These are phyloP conservation scores for Gossypium longicalyx DNA, from an alignment of 345 rosid species.

Conservation along the genomic window DNA sequence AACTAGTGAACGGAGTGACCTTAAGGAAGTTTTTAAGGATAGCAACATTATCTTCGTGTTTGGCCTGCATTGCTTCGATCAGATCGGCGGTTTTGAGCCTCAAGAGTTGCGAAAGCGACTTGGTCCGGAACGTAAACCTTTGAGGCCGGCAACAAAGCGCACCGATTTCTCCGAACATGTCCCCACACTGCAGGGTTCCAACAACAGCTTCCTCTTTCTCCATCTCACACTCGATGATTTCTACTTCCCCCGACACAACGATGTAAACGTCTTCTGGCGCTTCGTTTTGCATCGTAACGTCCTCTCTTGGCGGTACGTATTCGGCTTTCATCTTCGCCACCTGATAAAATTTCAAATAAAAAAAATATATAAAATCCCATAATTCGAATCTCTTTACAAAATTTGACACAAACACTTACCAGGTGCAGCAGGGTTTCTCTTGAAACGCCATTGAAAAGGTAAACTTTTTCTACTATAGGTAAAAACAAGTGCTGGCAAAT, in stretches of 20 bases:
- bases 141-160: slow-evolving; percentile 75
- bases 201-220: slow-evolving; percentile 52
- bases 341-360: slow-evolving; percentile 22
- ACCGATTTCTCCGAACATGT: slow-evolving; percentile 89
- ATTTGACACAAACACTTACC: neutral
- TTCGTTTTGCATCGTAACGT: slow-evolving; percentile 79
- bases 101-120: slow-evolving; percentile 72
- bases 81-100: slow-evolving; percentile 60
- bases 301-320: slow-evolving; percentile 90
- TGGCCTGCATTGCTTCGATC: slow-evolving; percentile 62
- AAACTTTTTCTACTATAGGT: slow-evolving; percentile 62
- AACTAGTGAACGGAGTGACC: slow-evolving; percentile 24
- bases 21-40: slow-evolving; percentile 75
- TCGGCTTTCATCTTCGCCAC: slow-evolving; percentile 85
- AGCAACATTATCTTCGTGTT: slow-evolving; percentile 57
- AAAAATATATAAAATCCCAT: neutral
- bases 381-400: neutral
- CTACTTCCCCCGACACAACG: slow-evolving; percentile 79
- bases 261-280: slow-evolving; percentile 83
- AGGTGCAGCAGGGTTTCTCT: slow-evolving; percentile 43
- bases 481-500: slow-evolving; percentile 82
- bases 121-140: slow-evolving; percentile 62
- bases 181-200: slow-evolving; percentile 56
- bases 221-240: slow-evolving; percentile 49
- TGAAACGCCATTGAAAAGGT: slow-evolving; percentile 68